Evolutionary conservation across 176 grass and related monocot genomes (phyloP).

Genomic region (Secale cereale): DNA sequence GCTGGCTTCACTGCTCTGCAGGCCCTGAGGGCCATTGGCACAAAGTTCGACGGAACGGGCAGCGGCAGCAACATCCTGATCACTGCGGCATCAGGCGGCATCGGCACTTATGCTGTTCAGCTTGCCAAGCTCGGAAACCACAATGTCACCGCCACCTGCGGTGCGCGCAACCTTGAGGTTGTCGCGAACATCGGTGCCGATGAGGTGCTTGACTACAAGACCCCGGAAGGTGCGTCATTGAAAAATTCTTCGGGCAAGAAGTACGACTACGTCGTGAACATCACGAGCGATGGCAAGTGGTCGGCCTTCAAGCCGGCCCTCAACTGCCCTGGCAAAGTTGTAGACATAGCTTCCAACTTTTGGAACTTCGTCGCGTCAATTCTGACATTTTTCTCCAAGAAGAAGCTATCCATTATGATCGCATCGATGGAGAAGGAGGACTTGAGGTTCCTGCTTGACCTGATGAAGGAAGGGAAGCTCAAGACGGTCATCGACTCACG

Average conservation of each 20-base stretch:
- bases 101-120: background rate
- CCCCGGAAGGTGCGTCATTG: background rate
- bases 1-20: conserved; percentile 35
- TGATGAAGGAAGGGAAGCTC: conserved; percentile 1
- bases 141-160: background rate
- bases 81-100: background rate
- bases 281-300: background rate
- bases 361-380: background rate
- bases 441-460: background rate
- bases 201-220: background rate
- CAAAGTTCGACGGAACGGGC: background rate
- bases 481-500: background rate
- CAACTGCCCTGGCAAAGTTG: background rate
- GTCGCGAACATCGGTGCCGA: background rate
- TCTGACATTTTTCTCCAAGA: background rate
- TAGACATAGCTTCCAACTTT: background rate
- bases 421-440: background rate
- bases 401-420: background rate
- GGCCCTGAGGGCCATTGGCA: conserved; percentile 25
- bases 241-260: background rate
- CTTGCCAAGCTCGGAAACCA: background rate
- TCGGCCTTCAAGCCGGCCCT: background rate
- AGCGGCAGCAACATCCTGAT: background rate
- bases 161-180: background rate
- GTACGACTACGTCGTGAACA: background rate